phyloP scores from a whole-genome alignment of 352 stramenopile genomes.

The Phytopythium sindhum region DNA sequence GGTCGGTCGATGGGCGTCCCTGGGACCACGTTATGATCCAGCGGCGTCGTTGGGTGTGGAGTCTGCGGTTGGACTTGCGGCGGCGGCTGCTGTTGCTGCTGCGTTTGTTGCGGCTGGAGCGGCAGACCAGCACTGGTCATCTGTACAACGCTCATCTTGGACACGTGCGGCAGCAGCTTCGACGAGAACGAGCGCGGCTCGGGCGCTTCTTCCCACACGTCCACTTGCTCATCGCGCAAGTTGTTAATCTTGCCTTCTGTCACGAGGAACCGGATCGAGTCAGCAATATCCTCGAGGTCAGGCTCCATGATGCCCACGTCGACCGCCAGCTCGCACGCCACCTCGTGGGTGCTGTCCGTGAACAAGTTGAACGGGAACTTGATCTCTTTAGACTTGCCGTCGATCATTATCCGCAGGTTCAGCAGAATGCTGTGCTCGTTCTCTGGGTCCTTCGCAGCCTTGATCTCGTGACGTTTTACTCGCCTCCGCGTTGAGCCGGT shows the following conservation, averaged over 20 bases:
- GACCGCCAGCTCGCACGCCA: constrained; percentile 93
- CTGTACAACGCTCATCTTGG: constrained; percentile 73
- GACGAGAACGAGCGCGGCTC: constrained; percentile 79
- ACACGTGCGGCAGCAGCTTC: constrained; percentile 76
- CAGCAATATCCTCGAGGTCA: constrained; percentile 92
- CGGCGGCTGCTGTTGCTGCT: background rate
- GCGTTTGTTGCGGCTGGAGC: background rate
- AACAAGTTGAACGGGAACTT: constrained; percentile 96
- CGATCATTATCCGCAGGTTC: constrained; percentile 87
- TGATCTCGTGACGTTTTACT: constrained; percentile 79
- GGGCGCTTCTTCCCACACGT: constrained; percentile 85
- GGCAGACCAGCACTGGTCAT: constrained; percentile 1
- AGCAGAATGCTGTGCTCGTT: constrained; percentile 84
- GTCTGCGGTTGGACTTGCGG: constrained; percentile 2
- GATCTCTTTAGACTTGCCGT: constrained; percentile 94
- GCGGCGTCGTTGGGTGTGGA: constrained; percentile 1
- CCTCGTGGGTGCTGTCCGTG: constrained; percentile 91
- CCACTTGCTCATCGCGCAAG: constrained; percentile 64
- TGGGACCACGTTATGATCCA: background rate
- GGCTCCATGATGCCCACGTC: constrained; percentile 92
- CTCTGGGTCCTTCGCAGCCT: constrained; percentile 73
- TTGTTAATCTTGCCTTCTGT: constrained; percentile 87
- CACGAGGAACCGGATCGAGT: constrained; percentile 89
- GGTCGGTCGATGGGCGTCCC: constrained; percentile 12
- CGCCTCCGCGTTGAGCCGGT: constrained; percentile 32